Base-by-base conservation (phyloP, 768 basidiomycete species). In the Hypholoma sublateritium region DNA sequence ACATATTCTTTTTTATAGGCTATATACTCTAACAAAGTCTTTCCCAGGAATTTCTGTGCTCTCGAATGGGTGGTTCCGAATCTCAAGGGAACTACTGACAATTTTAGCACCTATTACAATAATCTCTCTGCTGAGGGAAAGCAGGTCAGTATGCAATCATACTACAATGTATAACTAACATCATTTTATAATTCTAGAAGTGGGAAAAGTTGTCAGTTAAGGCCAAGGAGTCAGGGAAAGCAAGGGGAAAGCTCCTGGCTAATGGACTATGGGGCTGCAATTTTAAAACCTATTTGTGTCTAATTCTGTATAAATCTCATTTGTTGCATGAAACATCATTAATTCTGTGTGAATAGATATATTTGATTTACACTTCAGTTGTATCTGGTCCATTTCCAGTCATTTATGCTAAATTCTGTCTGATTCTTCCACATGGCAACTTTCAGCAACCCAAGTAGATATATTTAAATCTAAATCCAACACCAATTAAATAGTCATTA, bases 61-160 rank as follows among this genome's bases (percentile, higher is more conserved):
- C 52, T 53, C 9, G 32, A 49, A 35, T 49, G 47, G 47, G 47
- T 25, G 14, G 16, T 21, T 56, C 43, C 28, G 34, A 50, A 56
- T 50, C 55, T 37, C 19, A 56, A 56, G 34, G 48, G 55, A 56
- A 56, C 48, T 50, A 43, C 55, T 28, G 55, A 56, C 17, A 37
- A 56, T 42, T 56, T 56, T 39, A 35, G 55, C 39, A 56, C 48
- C 25, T 56, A 56, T 50, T 56, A 56, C 50, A 37, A 56, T 21
- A 28, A 21, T 32, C 55, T 56, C 16, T 56, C 49, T 19, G 41
- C 48, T 35, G 55, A 56, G 19, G 55, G 13, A 39, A 56, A 43
- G 25, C 21, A 56, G 55, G 55, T 56, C 14, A 56, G 55, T 39
- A 56, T 42, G 43, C 22, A 47, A 17, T 16, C 24, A 37, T 52